Evolutionary conservation across 345 rosid genomes (phyloP).

Genomic region (Salix koriyanagi): DNA sequence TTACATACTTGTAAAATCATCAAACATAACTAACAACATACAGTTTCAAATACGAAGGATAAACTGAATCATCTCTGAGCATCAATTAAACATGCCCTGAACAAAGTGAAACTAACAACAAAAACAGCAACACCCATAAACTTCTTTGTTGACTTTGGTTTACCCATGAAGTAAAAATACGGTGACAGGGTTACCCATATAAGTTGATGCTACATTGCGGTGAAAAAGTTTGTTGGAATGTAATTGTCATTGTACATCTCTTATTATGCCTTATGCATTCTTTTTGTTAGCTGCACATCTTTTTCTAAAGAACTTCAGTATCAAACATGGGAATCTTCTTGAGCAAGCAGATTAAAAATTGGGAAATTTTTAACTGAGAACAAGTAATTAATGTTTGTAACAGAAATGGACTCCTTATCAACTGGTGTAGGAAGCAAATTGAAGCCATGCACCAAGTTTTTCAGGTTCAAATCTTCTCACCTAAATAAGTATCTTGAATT

Average conservation of each 20-base stretch:
- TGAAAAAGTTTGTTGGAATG: not conserved
- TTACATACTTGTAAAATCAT: too few relatives aligned
- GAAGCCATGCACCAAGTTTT: conserved; percentile 99
- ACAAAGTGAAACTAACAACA: not conserved
- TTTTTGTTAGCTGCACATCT: not conserved
- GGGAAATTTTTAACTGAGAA: conserved; percentile 37
- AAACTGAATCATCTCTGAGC: not conserved
- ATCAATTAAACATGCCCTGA: not conserved
- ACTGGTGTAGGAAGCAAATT: conserved; percentile 99
- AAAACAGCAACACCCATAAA: not conserved
- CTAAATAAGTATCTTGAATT: conserved; percentile 40
- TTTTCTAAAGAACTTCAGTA: not conserved
- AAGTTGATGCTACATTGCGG: not conserved
- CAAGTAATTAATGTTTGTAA: conserved; percentile 66
- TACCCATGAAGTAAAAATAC: not conserved
- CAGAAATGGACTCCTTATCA: conserved; percentile 85
- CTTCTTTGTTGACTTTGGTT: not conserved
- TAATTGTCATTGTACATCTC: not conserved
- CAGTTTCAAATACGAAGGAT: not conserved
- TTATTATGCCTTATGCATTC: not conserved
- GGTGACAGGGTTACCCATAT: not conserved
- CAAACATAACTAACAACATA: too few relatives aligned
- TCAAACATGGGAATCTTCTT: not conserved
- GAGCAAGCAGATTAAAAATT: conserved; percentile 15
- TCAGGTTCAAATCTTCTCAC: conserved; percentile 86